Evolutionary conservation across 495 filamentous ascomycete genomes (phyloP).

Genomic region (Aspergillus baeticus): DNA sequence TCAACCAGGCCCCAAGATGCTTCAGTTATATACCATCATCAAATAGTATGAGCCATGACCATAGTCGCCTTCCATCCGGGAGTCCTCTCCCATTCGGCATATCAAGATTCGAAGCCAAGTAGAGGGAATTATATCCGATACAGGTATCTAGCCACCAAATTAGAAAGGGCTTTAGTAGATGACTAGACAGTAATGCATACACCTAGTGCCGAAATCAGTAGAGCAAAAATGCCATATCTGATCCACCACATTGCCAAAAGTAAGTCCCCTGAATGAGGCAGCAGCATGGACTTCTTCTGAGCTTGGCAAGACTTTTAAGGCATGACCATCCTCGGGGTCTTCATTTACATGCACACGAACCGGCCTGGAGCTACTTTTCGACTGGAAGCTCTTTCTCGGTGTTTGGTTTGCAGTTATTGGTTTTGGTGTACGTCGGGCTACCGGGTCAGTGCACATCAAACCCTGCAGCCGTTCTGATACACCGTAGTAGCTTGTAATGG

Average conservation of each 20-base stretch:
- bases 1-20: background rate
- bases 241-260: conserved; percentile 50
- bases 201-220: conserved; percentile 57
- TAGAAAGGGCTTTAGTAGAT: no score
- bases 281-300: conserved; percentile 22
- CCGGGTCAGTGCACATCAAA: conserved; percentile 61
- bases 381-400: conserved; percentile 16
- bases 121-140: conserved; percentile 78
- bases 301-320: conserved; percentile 25
- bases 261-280: conserved; percentile 31
- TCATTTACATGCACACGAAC: conserved; percentile 16
- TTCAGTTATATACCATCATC: conserved; percentile 60
- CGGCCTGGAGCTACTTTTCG: conserved; percentile 7
- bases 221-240: conserved; percentile 68
- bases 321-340: conserved; percentile 37
- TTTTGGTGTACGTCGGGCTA: conserved; percentile 23
- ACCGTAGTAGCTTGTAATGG: conserved; percentile 54
- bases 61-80: conserved; percentile 62
- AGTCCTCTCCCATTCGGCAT: conserved; percentile 43
- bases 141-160: conserved; percentile 64
- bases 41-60: conserved; percentile 83
- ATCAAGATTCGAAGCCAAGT: conserved; percentile 47
- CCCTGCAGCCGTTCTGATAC: conserved; percentile 66
- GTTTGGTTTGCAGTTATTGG: conserved; percentile 8
- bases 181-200: conserved; percentile 26